Evolutionary conservation across 202 grass and related monocot species (phyloP).

Genomic region (Bolboschoenoplectus hybrid): DNA sequence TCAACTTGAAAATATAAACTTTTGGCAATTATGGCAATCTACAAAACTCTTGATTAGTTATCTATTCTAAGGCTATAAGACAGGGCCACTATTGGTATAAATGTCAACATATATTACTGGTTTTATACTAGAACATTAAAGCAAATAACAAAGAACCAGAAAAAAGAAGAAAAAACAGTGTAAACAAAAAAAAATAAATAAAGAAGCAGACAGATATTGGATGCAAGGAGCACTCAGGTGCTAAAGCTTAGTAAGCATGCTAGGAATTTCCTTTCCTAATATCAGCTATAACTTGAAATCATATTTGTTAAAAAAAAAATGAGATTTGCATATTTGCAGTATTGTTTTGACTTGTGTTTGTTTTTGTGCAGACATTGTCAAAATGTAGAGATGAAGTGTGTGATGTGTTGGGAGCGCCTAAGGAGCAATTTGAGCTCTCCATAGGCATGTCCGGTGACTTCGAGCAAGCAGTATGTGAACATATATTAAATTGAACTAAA

Average conservation of each 20-base stretch:
- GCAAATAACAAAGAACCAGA: background rate
- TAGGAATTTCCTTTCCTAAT: background rate
- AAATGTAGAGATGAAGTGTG: slow-evolving; percentile 64
- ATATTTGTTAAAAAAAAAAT: background rate
- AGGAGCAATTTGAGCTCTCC: slow-evolving; percentile 74
- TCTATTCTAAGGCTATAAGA: slow-evolving; percentile 3
- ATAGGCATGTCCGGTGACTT: slow-evolving; percentile 97
- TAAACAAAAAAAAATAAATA: background rate
- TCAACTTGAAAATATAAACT: background rate
- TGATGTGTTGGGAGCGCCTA: slow-evolving; percentile 56
- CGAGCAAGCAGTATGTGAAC: slow-evolving; percentile 71
- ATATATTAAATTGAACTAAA: background rate
- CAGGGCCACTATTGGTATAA: background rate
- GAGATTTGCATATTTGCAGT: background rate
- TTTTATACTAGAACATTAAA: background rate
- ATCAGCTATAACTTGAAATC: background rate
- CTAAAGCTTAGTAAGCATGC: background rate
- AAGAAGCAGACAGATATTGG: background rate
- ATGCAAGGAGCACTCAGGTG: background rate
- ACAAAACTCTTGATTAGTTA: background rate
- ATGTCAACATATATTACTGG: background rate
- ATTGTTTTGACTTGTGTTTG: background rate
- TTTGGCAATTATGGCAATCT: background rate
- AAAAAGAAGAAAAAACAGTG: background rate
- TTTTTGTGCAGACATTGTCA: slow-evolving; percentile 49